Evolutionary conservation across 1,139 yeast species (phyloP).

Genomic region (Kodamaea ohmeri): DNA sequence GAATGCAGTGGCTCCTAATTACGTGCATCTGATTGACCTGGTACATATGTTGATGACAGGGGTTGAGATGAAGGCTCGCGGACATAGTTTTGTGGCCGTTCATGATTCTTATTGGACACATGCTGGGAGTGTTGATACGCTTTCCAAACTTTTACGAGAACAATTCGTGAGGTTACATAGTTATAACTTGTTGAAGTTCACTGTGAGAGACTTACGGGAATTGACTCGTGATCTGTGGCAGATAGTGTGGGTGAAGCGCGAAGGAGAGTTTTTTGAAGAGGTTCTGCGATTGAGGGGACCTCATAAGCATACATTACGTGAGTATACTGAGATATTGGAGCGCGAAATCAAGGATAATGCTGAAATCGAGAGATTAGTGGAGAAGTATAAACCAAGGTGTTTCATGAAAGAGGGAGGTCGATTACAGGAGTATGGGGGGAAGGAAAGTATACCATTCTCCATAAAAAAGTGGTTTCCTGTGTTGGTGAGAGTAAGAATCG

Average conservation of each 20-base stretch:
- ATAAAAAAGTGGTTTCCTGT: constrained; percentile 18
- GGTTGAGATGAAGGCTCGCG: constrained; percentile 19
- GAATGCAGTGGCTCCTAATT: constrained; percentile 45
- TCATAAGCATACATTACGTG: not conserved
- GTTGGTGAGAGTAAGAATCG: constrained; percentile 25
- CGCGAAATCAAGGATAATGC: constrained; percentile 16
- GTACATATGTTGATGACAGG: constrained; percentile 41
- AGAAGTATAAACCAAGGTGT: constrained; percentile 9
- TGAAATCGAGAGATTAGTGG: constrained; percentile 5
- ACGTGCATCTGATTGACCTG: constrained; percentile 45
- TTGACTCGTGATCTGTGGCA: constrained; percentile 30
- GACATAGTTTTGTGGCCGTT: constrained; percentile 36
- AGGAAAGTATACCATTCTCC: constrained; percentile 3
- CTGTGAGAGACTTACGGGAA: constrained; percentile 24
- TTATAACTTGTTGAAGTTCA: constrained; percentile 16
- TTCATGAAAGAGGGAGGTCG: constrained; percentile 6
- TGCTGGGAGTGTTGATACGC: constrained; percentile 29
- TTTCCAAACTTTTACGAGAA: constrained; percentile 29
- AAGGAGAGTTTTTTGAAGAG: constrained; percentile 7
- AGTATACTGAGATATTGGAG: constrained; percentile 12
- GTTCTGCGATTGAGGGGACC: constrained; percentile 1
- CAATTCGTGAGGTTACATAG: constrained; percentile 37
- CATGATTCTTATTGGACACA: constrained; percentile 50
- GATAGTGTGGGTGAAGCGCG: constrained; percentile 33
- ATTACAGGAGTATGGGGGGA: constrained; percentile 11